phyloP scores from a whole-genome alignment of 2,329 filamentous ascomycete species.

The Neonectria punicea region DNA sequence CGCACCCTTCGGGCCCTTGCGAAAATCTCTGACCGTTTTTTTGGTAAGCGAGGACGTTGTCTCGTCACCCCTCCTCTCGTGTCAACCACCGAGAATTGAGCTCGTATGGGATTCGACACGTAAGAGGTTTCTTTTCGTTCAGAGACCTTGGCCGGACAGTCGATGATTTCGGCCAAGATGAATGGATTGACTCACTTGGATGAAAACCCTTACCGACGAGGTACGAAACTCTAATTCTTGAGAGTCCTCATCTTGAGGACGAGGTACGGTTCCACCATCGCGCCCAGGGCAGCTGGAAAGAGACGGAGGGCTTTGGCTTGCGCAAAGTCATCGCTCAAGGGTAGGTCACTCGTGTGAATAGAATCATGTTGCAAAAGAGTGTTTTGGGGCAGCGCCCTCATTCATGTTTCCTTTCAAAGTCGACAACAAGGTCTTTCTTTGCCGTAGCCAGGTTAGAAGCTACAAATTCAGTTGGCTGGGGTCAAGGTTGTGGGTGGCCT shows the following conservation, averaged over 20 bases:
- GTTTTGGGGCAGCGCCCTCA: no score
- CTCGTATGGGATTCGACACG: neutral
- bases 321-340: no score
- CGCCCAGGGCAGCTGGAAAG: neutral
- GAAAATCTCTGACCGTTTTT: neutral
- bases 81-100: neutral
- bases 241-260: neutral
- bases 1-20: neutral
- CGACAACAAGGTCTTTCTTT: no score
- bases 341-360: no score
- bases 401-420: no score
- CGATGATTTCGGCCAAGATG: neutral
- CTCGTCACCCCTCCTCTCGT: no score
- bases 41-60: neutral
- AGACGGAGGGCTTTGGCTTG: no score
- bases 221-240: neutral
- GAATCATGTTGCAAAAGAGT: no score
- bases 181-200: neutral
- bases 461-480: no score
- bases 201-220: neutral
- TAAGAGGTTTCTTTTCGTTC: no score
- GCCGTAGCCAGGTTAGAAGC: no score
- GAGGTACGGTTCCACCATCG: neutral
- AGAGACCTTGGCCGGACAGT: neutral
- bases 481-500: no score